Evolutionary conservation across 441 rosid species (phyloP).

Genomic region (Croton laevigatus): DNA sequence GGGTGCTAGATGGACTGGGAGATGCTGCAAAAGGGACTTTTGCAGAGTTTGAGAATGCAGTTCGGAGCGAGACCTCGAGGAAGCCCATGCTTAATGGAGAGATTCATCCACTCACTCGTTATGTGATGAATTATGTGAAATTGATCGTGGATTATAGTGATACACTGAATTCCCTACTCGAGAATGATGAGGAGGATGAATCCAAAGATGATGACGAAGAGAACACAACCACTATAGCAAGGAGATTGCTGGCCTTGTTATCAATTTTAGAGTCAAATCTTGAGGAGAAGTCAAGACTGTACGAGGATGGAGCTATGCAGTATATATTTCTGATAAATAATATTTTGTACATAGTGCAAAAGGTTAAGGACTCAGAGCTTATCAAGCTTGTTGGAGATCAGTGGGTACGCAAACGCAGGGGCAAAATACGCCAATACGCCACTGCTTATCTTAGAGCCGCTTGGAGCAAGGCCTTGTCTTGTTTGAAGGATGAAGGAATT

Average conservation of each 20-base stretch:
- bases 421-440: constrained; percentile 74
- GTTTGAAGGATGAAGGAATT: constrained; percentile 83
- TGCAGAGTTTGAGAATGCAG: constrained; percentile 85
- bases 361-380: constrained; percentile 87
- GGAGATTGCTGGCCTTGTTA: constrained; percentile 56
- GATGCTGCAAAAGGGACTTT: constrained; percentile 88
- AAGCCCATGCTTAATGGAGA: constrained; percentile 82
- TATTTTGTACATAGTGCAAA: constrained; percentile 79
- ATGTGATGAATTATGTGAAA: constrained; percentile 90
- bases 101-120: constrained; percentile 93
- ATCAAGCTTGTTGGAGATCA: constrained; percentile 71
- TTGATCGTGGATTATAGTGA: constrained; percentile 77
- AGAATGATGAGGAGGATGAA: constrained; percentile 48
- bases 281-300: constrained; percentile 78
- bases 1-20: constrained; percentile 60
- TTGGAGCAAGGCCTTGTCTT: constrained; percentile 73
- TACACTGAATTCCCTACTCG: constrained; percentile 62
- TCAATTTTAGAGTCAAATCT: constrained; percentile 69
- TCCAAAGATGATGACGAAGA: constrained; percentile 35
- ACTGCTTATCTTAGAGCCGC: constrained; percentile 87
- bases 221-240: constrained; percentile 49
- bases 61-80: constrained; percentile 70
- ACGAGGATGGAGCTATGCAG: constrained; percentile 65
- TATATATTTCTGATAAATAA: constrained; percentile 86
- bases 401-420: constrained; percentile 91